These are phyloP conservation scores for Uronychia binucleata DNA, from an alignment of 73 alveolate genomes.

Conservation along the genomic window DNA sequence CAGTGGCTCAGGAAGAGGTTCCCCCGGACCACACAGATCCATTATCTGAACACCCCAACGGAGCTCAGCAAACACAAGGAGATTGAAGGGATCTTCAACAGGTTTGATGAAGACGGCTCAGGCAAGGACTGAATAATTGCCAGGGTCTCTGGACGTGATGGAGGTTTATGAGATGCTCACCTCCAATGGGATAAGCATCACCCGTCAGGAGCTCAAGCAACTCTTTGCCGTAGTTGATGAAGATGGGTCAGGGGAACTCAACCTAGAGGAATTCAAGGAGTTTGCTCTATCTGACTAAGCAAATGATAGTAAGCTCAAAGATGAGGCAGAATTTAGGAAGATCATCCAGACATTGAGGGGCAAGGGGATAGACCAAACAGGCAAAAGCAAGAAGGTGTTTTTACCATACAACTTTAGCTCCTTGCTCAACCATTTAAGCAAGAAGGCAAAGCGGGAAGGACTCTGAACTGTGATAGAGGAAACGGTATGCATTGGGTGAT, in stretches of 20 bases:
- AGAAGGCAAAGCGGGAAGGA: neutral
- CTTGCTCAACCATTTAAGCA: neutral
- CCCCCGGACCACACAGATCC: neutral
- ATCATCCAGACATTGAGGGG: conserved; percentile 11
- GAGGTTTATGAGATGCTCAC: conserved; percentile 45
- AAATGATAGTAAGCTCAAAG: neutral
- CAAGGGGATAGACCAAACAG: neutral
- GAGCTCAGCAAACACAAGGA: conserved; percentile 7
- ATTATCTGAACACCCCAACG: neutral
- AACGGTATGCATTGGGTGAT: neutral
- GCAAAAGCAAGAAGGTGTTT: neutral
- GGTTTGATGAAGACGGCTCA: conserved; percentile 35
- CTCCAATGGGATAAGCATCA: conserved; percentile 17
- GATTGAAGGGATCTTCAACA: conserved; percentile 17
- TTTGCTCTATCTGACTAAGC: conserved; percentile 20
- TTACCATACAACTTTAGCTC: neutral
- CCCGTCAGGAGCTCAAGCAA: neutral
- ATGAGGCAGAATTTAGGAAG: conserved; percentile 5
- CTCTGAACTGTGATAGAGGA: neutral
- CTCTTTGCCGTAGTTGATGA: conserved; percentile 25
- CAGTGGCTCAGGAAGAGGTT: too few species aligned
- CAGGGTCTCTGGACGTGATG: conserved; percentile 8
- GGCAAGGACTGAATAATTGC: neutral
- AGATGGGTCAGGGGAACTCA: conserved; percentile 44
- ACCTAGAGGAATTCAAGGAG: conserved; percentile 28